These are phyloP conservation scores for Cryphonectria naterciae DNA, from an alignment of 2,329 filamentous ascomycete genomes.

Conservation along the genomic window DNA sequence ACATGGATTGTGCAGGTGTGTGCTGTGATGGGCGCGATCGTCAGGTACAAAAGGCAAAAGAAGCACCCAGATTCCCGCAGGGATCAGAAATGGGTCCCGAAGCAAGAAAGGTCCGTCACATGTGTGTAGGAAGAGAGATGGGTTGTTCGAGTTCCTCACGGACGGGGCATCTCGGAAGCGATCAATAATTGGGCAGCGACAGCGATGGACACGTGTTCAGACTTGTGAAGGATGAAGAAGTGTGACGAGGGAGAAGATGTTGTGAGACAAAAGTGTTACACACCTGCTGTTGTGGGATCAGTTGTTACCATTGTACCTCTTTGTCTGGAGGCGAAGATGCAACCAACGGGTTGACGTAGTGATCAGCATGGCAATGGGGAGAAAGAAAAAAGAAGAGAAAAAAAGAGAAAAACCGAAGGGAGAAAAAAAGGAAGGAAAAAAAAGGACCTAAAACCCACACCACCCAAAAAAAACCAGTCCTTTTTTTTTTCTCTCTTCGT, in stretches of 20 bases:
- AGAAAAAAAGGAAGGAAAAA: background rate
- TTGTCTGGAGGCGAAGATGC: background rate
- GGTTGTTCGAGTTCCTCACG: background rate
- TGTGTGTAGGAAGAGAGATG: background rate
- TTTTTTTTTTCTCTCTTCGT: too few relatives aligned
- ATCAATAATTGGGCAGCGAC: background rate
- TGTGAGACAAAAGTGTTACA: background rate
- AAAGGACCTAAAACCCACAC: background rate
- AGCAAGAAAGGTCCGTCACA: background rate
- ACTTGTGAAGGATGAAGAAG: background rate
- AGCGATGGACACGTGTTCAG: constrained; percentile 1
- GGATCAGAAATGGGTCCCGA: background rate
- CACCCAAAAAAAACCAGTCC: too few relatives aligned
- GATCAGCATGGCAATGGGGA: background rate
- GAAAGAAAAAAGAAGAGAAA: background rate
- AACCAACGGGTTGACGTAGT: background rate
- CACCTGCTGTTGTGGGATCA: background rate
- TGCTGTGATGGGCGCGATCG: background rate
- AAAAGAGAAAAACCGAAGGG: background rate
- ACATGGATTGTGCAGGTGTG: background rate
- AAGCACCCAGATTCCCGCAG: background rate
- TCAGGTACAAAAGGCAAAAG: constrained; percentile 1
- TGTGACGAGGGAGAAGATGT: background rate
- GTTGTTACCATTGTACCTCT: background rate
- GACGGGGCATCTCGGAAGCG: background rate